phyloP scores from a whole-genome alignment of 75 land plant genomes.

The Cunninghamia lanceolata region DNA sequence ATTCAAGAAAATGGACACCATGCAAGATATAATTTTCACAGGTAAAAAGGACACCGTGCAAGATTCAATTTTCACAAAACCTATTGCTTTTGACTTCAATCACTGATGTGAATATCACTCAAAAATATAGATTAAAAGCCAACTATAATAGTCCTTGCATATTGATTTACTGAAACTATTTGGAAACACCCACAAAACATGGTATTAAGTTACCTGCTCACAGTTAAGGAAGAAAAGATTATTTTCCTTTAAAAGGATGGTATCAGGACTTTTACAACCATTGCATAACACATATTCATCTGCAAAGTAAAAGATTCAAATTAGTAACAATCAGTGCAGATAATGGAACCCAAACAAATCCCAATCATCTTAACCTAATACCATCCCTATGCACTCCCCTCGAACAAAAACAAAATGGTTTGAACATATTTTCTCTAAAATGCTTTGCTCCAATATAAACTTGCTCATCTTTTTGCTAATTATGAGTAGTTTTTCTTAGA shows the following conservation, averaged over 20 bases:
- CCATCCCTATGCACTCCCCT: not conserved
- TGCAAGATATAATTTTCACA: no score
- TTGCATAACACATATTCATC: constrained; percentile 94
- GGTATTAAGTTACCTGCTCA: constrained; percentile 60
- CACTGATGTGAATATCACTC: not conserved
- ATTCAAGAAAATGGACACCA: not conserved
- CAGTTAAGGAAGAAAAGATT: constrained; percentile 85
- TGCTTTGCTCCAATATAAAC: not conserved
- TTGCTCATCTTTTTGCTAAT: not conserved
- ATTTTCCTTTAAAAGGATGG: constrained; percentile 84
- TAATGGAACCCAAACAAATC: not conserved
- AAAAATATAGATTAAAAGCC: not conserved
- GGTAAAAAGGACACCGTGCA: not conserved
- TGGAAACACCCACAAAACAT: not conserved
- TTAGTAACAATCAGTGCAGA: not conserved
- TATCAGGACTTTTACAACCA: constrained; percentile 93
- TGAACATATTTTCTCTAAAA: not conserved
- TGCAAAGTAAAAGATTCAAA: constrained; percentile 18
- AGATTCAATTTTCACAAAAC: not conserved
- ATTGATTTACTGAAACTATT: not conserved
- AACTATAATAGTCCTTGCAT: not conserved
- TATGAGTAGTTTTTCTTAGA: not conserved
- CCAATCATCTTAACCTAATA: not conserved
- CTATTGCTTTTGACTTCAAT: not conserved
- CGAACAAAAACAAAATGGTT: not conserved